Conservation (phyloP, 345 rosid species). For the Litchi chinensis region DNA sequence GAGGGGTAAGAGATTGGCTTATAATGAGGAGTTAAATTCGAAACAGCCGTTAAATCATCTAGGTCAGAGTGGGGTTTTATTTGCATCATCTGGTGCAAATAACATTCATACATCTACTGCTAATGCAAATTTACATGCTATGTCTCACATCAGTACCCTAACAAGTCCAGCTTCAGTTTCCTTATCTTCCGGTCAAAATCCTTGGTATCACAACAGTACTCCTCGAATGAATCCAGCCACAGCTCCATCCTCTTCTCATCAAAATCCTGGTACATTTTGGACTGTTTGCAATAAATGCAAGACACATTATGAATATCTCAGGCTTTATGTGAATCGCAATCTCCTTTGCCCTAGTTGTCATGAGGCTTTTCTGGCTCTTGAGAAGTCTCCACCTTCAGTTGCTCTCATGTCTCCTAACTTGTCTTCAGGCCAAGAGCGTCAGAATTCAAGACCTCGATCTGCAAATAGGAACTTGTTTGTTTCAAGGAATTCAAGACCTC, state of each 20-base stretch:
- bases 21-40: conserved; percentile 57
- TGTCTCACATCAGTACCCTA: no score
- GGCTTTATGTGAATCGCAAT: conserved; percentile 73
- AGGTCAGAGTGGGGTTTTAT: conserved; percentile 38
- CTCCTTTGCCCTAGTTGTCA: conserved; percentile 80
- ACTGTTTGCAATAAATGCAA: conserved; percentile 74
- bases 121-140: conserved; percentile 28
- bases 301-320: conserved; percentile 79
- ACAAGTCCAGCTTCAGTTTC: no score
- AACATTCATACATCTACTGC: conserved; percentile 46
- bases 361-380: conserved; percentile 66
- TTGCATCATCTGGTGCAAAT: conserved; percentile 41
- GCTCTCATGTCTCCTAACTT: conserved; percentile 40
- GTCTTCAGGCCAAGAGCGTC: conserved; percentile 47
- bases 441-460: conserved; percentile 33
- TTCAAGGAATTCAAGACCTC: conserved; percentile 33
- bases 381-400: conserved; percentile 70
- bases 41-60: conserved; percentile 36
- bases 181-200: no score
- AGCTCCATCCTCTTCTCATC: conserved; percentile 30
- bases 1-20: conserved; percentile 59
- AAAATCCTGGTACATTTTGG: conserved; percentile 74
- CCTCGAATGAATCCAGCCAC: conserved; percentile 23
- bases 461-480: no score
- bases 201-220: conserved; percentile 28